Evolutionary conservation across 208 protist species (phyloP).

Genomic region (Naegleria lovaniensis): DNA sequence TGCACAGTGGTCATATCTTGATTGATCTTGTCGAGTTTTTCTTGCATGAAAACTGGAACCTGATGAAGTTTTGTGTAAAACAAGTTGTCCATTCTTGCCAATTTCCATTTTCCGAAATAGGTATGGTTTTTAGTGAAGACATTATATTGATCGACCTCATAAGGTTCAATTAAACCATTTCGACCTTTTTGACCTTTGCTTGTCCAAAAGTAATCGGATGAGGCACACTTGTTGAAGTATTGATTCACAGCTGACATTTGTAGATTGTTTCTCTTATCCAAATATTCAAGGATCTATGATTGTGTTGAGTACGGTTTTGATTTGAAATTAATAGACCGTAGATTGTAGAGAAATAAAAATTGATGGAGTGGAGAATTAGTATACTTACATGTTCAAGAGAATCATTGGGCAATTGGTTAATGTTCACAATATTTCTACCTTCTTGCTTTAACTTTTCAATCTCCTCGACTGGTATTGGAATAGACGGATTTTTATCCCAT

Average conservation of each 20-base stretch:
- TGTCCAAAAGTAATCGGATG: not conserved
- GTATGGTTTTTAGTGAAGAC: not conserved
- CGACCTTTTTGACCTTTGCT: not conserved
- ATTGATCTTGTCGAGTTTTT: not conserved
- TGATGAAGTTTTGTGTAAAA: not conserved
- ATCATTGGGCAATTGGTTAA: not conserved
- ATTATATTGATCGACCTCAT: not conserved
- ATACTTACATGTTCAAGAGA: not conserved
- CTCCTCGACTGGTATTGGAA: not conserved
- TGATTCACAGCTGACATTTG: not conserved
- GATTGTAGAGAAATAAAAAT: no score
- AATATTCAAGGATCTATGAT: not conserved
- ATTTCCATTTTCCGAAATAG: not conserved
- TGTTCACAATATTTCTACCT: not conserved
- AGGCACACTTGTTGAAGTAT: not conserved
- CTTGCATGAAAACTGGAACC: not conserved
- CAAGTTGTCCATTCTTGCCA: not conserved
- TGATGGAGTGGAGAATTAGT: no score
- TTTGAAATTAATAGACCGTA: no score
- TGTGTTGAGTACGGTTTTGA: no score
- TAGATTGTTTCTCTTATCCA: not conserved
- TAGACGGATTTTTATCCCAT: not conserved
- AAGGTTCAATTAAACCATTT: not conserved
- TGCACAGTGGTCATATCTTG: not conserved
- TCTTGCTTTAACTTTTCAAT: not conserved